A percentile compares a stretch with the other conserved stretches of the same genome.
These are phyloP conservation scores for Penicillium sp. DNA, from an alignment of 2,329 filamentous ascomycete genomes.

Conservation along the genomic window DNA sequence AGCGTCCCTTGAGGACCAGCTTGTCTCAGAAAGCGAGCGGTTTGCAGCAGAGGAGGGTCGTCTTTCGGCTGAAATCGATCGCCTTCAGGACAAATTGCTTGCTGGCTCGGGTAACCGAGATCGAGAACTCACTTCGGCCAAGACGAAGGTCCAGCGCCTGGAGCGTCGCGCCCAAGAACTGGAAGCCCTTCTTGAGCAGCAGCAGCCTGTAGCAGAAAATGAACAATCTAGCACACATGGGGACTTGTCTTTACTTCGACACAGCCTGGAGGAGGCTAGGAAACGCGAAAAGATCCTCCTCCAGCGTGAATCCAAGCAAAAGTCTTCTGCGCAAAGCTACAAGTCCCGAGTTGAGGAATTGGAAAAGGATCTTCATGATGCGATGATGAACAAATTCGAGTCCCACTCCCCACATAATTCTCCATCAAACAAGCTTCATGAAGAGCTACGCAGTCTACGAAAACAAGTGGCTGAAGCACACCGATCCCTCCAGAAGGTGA, in stretches of 20 bases:
- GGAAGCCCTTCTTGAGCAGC: constrained; percentile 55
- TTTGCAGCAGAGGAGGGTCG: constrained; percentile 66
- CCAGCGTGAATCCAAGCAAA: constrained; percentile 65
- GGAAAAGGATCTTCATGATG: constrained; percentile 66
- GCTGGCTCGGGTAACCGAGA: constrained; percentile 43
- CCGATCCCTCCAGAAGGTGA: constrained; percentile 59
- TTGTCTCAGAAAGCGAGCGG: constrained; percentile 66
- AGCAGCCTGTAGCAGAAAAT: constrained; percentile 49
- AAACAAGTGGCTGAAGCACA: constrained; percentile 62
- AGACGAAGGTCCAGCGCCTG: constrained; percentile 64
- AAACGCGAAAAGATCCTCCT: constrained; percentile 65
- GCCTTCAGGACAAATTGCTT: constrained; percentile 54
- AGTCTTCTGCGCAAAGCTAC: constrained; percentile 61
- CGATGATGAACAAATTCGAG: constrained; percentile 53
- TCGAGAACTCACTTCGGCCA: constrained; percentile 53
- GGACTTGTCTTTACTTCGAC: constrained; percentile 62
- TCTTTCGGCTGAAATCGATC: constrained; percentile 50
- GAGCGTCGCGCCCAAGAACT: constrained; percentile 56
- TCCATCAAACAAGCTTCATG: constrained; percentile 42
- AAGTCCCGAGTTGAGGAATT: constrained; percentile 66
- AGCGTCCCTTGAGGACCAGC: constrained; percentile 60
- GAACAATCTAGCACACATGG: constrained; percentile 35
- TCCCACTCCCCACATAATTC: constrained; percentile 56
- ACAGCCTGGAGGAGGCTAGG: constrained; percentile 63
- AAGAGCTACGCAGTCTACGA: constrained; percentile 60